Base-by-base conservation (phyloP, 2,329 filamentous ascomycete genomes). In the Pseudogymnoascus sp. region DNA sequence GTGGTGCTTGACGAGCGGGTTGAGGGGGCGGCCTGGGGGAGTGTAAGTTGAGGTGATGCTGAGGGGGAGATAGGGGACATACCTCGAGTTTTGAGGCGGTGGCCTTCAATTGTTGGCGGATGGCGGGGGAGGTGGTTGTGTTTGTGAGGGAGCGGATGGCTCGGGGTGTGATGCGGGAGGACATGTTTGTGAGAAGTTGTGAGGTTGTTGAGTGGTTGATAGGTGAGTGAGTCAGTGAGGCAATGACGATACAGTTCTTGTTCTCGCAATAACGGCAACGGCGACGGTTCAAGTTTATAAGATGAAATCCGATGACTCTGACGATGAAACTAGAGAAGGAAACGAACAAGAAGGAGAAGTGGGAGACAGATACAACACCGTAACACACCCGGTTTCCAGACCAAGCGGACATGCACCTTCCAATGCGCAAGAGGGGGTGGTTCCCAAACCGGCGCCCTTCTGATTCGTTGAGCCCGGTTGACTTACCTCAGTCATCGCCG, bases 41-140 rank as follows among this genome's bases (percentile, higher is more conserved):
- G 69, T 77, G 76, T 33, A 10, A 33, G 31, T 33, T 33, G 31
- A 33, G 31, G 31, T 33, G 31, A 1, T 53, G 21, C 10, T 31
- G 14, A 70, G 65, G 37, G 68, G 68, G 26, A 24, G 40, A 60
- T 8, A 67, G 71, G 10, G 70, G 66, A 60, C 47, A 62, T 14
- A 68, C 64, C 21, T 33, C 65, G 66, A 33, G 70, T 62, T 61
- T 66, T 71, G 50, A 69, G 68, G 59, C 66, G 69, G 62, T 72
- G 69, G 47, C 66, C 62, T 56, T 69, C 63, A 6, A 72, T 35
- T 7, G 65, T 62, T 61, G 69, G 68, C 37, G 66, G 67, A 50
- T 72, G 16, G 53, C 29, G n/a, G 53, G 33, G 53, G 56, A 35
- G 31, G 56, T 37, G 31, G 31, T 21, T 31, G 56, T 33, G 33